These are phyloP conservation scores for Aspergillus texensis DNA, from an alignment of 2,329 filamentous ascomycete species.

Conservation along the genomic window DNA sequence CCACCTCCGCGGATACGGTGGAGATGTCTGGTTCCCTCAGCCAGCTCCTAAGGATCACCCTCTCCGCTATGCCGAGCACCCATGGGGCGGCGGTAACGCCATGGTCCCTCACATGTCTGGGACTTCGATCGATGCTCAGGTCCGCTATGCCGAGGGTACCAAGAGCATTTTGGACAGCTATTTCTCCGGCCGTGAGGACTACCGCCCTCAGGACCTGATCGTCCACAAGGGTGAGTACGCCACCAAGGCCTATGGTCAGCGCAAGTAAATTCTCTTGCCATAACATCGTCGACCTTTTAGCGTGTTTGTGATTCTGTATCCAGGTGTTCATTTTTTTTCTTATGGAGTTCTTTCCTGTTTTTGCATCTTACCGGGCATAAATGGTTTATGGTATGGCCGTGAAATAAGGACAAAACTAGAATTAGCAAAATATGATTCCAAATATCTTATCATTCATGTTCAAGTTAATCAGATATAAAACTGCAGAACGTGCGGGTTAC, in stretches of 20 bases:
- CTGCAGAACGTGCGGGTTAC: too few species aligned
- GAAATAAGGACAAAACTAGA: background rate
- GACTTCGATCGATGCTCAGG: conserved; percentile 95
- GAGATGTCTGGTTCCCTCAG: conserved; percentile 85
- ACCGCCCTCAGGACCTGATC: conserved; percentile 87
- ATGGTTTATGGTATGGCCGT: background rate
- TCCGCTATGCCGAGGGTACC: conserved; percentile 82
- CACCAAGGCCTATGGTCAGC: conserved; percentile 88
- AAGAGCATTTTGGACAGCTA: conserved; percentile 92
- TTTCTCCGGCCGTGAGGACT: conserved; percentile 84
- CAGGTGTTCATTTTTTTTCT: background rate
- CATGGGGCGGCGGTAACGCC: conserved; percentile 95
- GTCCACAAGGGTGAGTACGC: conserved; percentile 89
- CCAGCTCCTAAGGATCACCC: conserved; percentile 91
- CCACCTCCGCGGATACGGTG: conserved; percentile 61
- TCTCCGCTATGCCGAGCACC: conserved; percentile 89
- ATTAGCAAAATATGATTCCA: background rate
- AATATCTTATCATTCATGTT: background rate
- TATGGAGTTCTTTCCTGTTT: background rate
- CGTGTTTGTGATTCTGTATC: background rate
- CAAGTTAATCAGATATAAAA: background rate
- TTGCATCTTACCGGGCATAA: background rate
- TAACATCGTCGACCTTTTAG: background rate
- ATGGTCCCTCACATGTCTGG: conserved; percentile 99
- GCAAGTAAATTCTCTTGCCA: conserved; percentile 35